A percentile compares a stretch with the other conserved stretches of the same genome.
Conservation (phyloP, 306 rosid species). For the Malus sieversii region DNA sequence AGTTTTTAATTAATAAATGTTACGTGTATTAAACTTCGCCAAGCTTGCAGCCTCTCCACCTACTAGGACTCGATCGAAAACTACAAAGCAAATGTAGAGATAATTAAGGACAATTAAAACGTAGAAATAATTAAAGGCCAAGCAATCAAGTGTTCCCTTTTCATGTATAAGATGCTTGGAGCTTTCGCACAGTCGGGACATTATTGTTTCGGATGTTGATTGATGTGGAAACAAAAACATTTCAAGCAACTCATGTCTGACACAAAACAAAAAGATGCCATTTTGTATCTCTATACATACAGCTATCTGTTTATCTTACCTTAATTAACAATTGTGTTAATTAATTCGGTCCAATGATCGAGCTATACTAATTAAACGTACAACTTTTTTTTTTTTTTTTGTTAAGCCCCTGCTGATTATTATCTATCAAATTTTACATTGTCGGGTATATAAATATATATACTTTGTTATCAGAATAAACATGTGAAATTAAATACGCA, state of each 20-base stretch:
- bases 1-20: too few species aligned
- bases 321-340: not conserved
- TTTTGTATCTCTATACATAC: not conserved
- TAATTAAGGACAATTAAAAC: not conserved
- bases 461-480: not conserved
- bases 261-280: not conserved
- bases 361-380: not conserved
- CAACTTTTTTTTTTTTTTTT: not conserved
- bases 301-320: not conserved
- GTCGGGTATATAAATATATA: too few species aligned
- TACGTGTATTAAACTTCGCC: too few species aligned
- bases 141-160: not conserved
- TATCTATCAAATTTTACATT: too few species aligned
- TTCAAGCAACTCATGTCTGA: not conserved
- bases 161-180: not conserved
- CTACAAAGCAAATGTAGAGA: too few species aligned
- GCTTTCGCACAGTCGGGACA: not conserved
- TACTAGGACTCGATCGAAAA: too few species aligned
- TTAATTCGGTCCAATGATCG: not conserved
- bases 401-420: not conserved
- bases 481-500: not conserved
- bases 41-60: too few species aligned
- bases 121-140: not conserved
- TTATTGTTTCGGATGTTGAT: not conserved
- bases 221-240: not conserved